Evolutionary conservation across 83 land plant genomes (phyloP).

Genomic region (Picea mariana): DNA sequence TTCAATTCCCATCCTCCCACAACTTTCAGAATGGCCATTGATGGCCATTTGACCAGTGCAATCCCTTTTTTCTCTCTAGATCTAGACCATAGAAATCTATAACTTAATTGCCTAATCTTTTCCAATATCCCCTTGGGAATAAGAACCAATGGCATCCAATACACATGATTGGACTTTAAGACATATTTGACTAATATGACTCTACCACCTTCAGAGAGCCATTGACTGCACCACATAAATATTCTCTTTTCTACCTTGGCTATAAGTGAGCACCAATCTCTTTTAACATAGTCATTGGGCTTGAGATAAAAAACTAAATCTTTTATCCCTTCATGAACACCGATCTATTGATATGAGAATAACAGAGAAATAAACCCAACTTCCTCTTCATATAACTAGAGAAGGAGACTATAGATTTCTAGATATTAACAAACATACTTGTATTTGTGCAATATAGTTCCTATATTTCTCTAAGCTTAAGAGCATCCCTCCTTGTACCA

Average conservation of each 20-base stretch:
- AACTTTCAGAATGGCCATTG: too few species aligned
- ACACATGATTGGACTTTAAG: not conserved
- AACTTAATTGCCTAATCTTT: not conserved
- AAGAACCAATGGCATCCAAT: not conserved
- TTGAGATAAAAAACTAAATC: not conserved
- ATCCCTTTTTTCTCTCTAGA: not conserved
- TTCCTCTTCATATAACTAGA: not conserved
- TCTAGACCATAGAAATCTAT: not conserved
- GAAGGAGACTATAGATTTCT: not conserved
- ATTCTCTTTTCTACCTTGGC: not conserved
- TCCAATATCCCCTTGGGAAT: not conserved
- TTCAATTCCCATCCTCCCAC: too few species aligned
- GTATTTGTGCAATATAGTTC: not conserved
- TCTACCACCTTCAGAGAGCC: not conserved
- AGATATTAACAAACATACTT: not conserved
- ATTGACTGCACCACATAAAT: not conserved
- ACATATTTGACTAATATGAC: not conserved
- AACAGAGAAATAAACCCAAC: not conserved
- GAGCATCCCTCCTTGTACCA: not conserved
- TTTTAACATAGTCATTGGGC: not conserved
- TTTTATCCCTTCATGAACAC: not conserved
- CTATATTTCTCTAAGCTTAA: not conserved
- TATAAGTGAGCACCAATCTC: not conserved
- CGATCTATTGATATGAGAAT: fast-evolving
- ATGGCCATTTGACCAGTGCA: too few species aligned